These are phyloP conservation scores for Sporisorium graminicola DNA, from an alignment of 1,284 basidiomycete species.

Conservation along the genomic window DNA sequence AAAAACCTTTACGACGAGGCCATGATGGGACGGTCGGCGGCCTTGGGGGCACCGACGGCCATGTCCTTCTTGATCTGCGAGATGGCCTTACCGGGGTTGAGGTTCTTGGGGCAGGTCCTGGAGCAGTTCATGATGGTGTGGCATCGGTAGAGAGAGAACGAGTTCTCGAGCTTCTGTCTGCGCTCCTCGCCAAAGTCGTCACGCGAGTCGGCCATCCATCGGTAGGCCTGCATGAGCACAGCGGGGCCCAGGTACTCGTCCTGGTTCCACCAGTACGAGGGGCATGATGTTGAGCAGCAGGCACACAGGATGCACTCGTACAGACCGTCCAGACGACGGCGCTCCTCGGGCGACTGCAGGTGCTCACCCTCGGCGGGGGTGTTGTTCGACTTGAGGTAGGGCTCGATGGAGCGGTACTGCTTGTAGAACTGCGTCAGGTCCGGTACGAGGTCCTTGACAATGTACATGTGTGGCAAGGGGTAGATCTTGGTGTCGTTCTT, in stretches of 20 bases:
- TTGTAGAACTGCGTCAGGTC: slow-evolving; percentile 93
- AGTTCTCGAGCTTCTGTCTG: slow-evolving; percentile 93
- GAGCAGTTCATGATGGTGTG: slow-evolving; percentile 95
- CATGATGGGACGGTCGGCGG: slow-evolving; percentile 61
- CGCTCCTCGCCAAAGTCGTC: slow-evolving; percentile 85
- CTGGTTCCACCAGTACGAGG: slow-evolving; percentile 98
- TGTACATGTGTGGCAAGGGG: slow-evolving; percentile 98
- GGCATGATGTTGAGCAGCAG: slow-evolving; percentile 92
- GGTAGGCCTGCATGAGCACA: slow-evolving; percentile 83
- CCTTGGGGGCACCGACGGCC: slow-evolving; percentile 63
- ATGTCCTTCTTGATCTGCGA: slow-evolving; percentile 69
- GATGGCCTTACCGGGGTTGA: slow-evolving; percentile 75
- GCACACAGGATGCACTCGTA: slow-evolving; percentile 78
- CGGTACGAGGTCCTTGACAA: slow-evolving; percentile 97
- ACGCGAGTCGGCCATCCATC: slow-evolving; percentile 98
- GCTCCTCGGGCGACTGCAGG: slow-evolving; percentile 89
- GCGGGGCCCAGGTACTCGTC: slow-evolving; percentile 98
- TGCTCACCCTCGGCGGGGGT: slow-evolving; percentile 76
- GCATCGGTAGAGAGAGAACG: slow-evolving; percentile 85
- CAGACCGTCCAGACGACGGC: slow-evolving; percentile 94
- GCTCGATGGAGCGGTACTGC: slow-evolving; percentile 98
- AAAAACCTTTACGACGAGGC: slow-evolving; percentile 40
- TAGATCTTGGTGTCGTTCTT: slow-evolving; percentile 85
- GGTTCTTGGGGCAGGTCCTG: slow-evolving; percentile 93
- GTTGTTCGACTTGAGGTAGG: slow-evolving; percentile 67